Base-by-base conservation (phyloP, 2,329 filamentous ascomycete genomes). In the Trichoderma sp. region DNA sequence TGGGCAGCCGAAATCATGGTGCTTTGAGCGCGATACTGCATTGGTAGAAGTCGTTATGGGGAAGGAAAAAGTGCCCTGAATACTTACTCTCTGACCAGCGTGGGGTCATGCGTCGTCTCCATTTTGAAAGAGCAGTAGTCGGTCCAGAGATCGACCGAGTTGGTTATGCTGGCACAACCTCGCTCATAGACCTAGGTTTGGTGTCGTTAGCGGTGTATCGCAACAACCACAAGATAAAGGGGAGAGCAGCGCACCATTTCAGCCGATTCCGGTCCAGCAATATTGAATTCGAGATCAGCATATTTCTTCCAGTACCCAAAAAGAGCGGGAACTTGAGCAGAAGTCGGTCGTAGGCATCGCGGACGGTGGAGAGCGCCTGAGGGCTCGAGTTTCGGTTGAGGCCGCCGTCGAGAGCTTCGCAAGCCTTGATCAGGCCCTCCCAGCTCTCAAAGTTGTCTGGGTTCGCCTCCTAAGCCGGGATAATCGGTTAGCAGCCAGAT, bases 231-330 rank as follows among this genome's bases (percentile, higher is more conserved):
- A n/a, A 27, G 60, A n/a, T 7, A 24, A 14, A 9, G 18, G 29
- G 27, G 6, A 45, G 50, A 4, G 18, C n/a, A 41, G 78, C 89
- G 81, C 84, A 98, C 95, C 93, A 98, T 97, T 85, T 98, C 97
- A 72, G 97, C 97, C 60, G 96, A 96, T 87, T 99, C 97, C 6
- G 97, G 97, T 21, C 97, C 97, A 5, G 95, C 95, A 78, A 99
- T 98, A 68, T 95, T 95, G 86, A 99, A 99, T 82, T 99, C 97
- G 78, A 97, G 89, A 81, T 98, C 96, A 81, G 97, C 97, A 89
- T 98, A 99, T 84, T 98, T 98, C 88, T 98, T 98, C 97, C 97
- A 99, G 87, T 98, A 99, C 71, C 96, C 97, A 81, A 98, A 99
- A 98, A 91, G 12, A 98, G 89, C 3, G 97, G 97, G 79, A 98